A percentile compares a stretch with the other conserved stretches of the same genome.
Conservation (phyloP, 352 stramenopile species). For the Detonula confervacea region DNA sequence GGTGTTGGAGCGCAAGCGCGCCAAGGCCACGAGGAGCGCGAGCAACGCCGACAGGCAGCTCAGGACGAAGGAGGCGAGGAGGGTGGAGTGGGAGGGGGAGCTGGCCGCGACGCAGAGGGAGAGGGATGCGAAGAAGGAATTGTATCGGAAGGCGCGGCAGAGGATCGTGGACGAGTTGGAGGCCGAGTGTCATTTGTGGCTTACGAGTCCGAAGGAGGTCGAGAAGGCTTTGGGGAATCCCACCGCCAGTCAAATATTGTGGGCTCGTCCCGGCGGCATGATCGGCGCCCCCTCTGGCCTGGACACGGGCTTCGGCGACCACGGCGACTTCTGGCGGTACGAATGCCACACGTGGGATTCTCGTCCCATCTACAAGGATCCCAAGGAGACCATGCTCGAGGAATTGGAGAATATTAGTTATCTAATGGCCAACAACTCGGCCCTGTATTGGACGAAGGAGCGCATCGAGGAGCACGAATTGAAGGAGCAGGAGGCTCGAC, state of each 20-base stretch:
- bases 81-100: conserved; percentile 65
- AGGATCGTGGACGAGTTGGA: conserved; percentile 77
- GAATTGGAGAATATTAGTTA: conserved; percentile 69
- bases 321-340: conserved; percentile 80
- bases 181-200: conserved; percentile 68
- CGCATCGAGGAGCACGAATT: conserved; percentile 46
- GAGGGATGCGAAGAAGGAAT: conserved; percentile 52
- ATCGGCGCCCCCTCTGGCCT: conserved; percentile 58
- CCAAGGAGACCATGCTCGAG: conserved; percentile 65
- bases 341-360: conserved; percentile 73
- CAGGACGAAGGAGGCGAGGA: conserved; percentile 41
- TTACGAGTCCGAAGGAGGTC: conserved; percentile 77
- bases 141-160: conserved; percentile 59
- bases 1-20: conserved; percentile 66
- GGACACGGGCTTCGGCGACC: conserved; percentile 53
- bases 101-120: conserved; percentile 59
- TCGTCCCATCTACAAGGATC: conserved; percentile 67
- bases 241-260: conserved; percentile 67
- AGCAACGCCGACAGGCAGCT: conserved; percentile 58
- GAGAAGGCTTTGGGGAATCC: conserved; percentile 67
- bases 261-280: conserved; percentile 59
- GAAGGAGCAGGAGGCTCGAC: conserved; percentile 66
- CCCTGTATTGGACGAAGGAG: conserved; percentile 71
- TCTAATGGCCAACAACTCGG: conserved; percentile 66
- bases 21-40: conserved; percentile 68